These are phyloP conservation scores for Phytophthora hibernalis DNA, from an alignment of 352 stramenopile species.

Conservation along the genomic window DNA sequence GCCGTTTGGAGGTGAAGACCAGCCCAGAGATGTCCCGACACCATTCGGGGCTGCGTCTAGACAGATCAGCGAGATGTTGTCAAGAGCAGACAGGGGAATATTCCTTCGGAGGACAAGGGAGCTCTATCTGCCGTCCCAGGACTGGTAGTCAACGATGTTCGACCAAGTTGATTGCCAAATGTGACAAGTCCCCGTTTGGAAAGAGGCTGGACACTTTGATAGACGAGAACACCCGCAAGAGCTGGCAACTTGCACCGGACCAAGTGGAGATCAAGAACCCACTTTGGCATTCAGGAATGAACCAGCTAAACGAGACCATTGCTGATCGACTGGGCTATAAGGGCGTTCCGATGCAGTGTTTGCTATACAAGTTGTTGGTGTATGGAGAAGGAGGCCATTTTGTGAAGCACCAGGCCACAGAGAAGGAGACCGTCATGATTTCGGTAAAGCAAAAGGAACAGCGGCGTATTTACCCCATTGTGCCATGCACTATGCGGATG, in stretches of 20 bases:
- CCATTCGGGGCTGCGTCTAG: neutral
- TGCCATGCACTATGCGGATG: too few species aligned
- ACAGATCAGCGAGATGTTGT: conserved; percentile 8
- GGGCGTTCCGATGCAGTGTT: conserved; percentile 17
- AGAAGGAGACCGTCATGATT: conserved; percentile 59
- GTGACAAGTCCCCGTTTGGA: conserved; percentile 33
- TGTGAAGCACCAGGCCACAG: conserved; percentile 44
- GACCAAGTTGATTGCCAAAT: neutral
- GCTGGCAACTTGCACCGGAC: conserved; percentile 9
- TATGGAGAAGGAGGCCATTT: conserved; percentile 54
- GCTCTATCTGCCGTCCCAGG: too few species aligned
- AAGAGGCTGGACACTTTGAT: conserved; percentile 9
- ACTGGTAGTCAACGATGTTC: neutral
- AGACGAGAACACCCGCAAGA: conserved; percentile 26
- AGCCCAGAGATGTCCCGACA: neutral
- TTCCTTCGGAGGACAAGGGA: conserved; percentile 2
- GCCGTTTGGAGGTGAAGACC: conserved; percentile 4
- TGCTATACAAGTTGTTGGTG: conserved; percentile 54
- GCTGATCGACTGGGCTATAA: conserved; percentile 9
- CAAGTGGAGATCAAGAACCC: too few species aligned
- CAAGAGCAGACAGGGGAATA: conserved; percentile 4
- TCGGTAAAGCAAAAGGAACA: too few species aligned
- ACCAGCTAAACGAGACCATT: too few species aligned
- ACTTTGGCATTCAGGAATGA: too few species aligned
- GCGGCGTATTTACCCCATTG: too few species aligned